Evolutionary conservation across 495 filamentous ascomycete species (phyloP).

Genomic region (Letharia lupina): DNA sequence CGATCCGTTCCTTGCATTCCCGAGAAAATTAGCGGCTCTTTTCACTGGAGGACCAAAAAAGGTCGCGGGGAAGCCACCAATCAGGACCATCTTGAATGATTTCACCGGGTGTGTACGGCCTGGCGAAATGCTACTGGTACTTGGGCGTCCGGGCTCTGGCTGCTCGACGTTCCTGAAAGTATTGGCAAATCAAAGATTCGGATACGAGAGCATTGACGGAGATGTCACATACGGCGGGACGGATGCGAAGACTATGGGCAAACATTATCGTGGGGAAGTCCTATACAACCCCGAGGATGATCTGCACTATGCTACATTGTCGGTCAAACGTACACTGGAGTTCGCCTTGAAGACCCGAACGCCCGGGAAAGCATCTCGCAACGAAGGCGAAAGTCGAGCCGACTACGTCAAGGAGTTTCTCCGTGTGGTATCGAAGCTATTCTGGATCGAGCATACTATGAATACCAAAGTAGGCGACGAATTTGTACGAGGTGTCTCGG

Average conservation of each 20-base stretch:
- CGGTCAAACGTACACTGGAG: conserved; percentile 57
- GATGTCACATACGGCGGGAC: conserved; percentile 77
- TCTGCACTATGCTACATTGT: conserved; percentile 65
- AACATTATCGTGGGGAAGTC: conserved; percentile 57
- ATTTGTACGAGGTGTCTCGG: conserved; percentile 57
- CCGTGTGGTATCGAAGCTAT: conserved; percentile 62
- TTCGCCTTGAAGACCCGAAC: conserved; percentile 65
- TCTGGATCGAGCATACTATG: conserved; percentile 65
- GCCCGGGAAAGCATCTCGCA: conserved; percentile 53
- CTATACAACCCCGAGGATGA: conserved; percentile 67
- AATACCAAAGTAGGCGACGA: conserved; percentile 62
- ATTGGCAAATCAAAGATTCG: conserved; percentile 71
- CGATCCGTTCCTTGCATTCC: conserved; percentile 53
- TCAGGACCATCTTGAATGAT: conserved; percentile 42
- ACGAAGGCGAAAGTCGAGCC: conserved; percentile 49
- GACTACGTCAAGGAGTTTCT: conserved; percentile 62
- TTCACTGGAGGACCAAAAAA: conserved; percentile 37
- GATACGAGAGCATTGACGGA: conserved; percentile 67
- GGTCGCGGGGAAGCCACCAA: conserved; percentile 39
- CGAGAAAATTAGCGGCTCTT: conserved; percentile 43
- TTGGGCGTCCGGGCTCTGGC: conserved; percentile 77
- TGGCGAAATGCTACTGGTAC: conserved; percentile 85
- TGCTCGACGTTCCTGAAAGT: conserved; percentile 85
- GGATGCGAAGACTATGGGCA: conserved; percentile 49
- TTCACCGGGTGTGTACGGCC: conserved; percentile 56